Evolutionary conservation across 306 rosid species (phyloP), one percentile per base, ranked within the genome.

Genomic region (Calophaca sinica): DNA sequence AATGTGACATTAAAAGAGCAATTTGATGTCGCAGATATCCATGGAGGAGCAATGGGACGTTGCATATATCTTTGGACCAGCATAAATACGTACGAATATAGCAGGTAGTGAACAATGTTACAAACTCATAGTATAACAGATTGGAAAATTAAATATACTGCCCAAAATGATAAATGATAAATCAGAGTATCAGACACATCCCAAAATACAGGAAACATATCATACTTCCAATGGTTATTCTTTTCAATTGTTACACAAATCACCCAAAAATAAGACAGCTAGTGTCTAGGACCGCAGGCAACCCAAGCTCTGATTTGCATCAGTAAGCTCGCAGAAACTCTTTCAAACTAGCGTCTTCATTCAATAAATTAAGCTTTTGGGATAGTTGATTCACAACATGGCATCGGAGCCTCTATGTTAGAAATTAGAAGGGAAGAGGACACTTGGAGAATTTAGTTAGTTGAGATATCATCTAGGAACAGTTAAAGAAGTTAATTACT

Each of bases 251-350:
- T 13, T 9, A 41, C 61, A 57, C 57, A 70, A 62, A 45, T 67
- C 67, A 28, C 39, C 58, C 61, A 78, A 9, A 68, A 52, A 61
- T 14, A 68, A 45, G 41, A 51, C 33, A 50, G 53, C 39, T 51
- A 55, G 58, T 68, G 66, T 31, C 65, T 68, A 55, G 46, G 15
- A 69, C n/a, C 3, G 20, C 35, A 49, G 61, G 72, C 75, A 74
- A 32, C 66, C 64, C 20, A 74, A 52, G 32, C 76, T 62, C 20
- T 7, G 9, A 68, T 55, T 9, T 7, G 26, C 49, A 74, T 38
- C 60, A 28, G 32, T 9, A 45, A 61, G n/a, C 54, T 41, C 42
- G 35, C 60, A 51, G 45, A 38, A 50, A 62, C 62, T 4, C 26
- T 14, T 10, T 68, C 55, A 29, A 14, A 28, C 29, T 51, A 39